Base-by-base conservation (phyloP, 371 early-diverging fungal genomes). In the Cokeromyces recurvatus region DNA sequence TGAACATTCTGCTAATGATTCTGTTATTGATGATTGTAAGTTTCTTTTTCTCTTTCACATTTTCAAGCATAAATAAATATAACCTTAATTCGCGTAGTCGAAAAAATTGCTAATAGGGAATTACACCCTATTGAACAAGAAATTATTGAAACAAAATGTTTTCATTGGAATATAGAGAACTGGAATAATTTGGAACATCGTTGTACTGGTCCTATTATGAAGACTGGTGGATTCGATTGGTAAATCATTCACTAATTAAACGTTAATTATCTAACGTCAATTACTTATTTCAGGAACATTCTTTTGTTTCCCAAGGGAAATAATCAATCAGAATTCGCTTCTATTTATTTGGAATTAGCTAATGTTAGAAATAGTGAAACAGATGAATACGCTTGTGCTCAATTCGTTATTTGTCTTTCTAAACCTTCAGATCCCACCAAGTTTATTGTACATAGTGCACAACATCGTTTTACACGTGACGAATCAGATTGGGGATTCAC, bases 401-500 rank as follows among this genome's bases (percentile, higher is more conserved):
- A 86, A 46, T 95, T 96, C 64, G 77, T 77, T 14, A 71, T 95
- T 17, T 68, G 78, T 15, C 71, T 92, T 50, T 80, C 84, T 16
- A 90, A 90, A 64, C 71, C 79, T 0, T 71, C 81, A 15, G 83
- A 91, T 44, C 80, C 87, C 29, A 72, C 72, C n/a, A 52, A 71
- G 16, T 76, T 74, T 68, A 59, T 69, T 36, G 42, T 62, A 3
- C 78, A 79, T 52, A 46, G 39, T 31, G 85, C 94, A 9, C 75
- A 83, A 29, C 94, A 95, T 67, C 77, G 97, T 47, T 96, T 89
- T 64, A 81, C 71, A 19, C 66, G 79, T 5, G 82, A 79, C 6
- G 92, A 93, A 56, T 69, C 87, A 0, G 97, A 96, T 61, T 95
- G 95, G 95, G 95, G 95, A 1, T 96, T 95, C 62, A 90, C 89